Evolutionary conservation across 2,329 filamentous ascomycete genomes (phyloP), one percentile per base, ranked within the genome.

Genomic region (Kalaharituber pfeilii): DNA sequence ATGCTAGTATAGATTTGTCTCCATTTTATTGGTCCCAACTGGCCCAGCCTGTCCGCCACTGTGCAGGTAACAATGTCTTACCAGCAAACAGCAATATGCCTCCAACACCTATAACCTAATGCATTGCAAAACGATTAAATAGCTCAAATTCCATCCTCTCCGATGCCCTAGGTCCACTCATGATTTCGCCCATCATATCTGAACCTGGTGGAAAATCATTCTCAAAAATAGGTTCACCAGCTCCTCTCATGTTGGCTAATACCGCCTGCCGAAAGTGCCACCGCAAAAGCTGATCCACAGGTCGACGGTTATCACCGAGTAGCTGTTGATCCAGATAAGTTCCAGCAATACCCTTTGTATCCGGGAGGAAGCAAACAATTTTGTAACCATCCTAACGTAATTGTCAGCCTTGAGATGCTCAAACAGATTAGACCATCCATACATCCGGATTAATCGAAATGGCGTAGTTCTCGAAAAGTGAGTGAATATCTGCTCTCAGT

Each of bases 161-260:
- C n/a, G 59, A 60, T 53, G 60, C 59, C 30, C 30, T n/a, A n/a
- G 77, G 75, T 75, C 77, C 76, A 77, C 79, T 66, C 68, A 63
- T 56, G 45, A 67, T 66, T 24, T 63, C 55, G 8, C 60, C 62
- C 49, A 68, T n/a, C n/a, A n/a, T n/a, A n/a, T n/a, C n/a, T n/a
- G n/a, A n/a, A n/a, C n/a, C n/a, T n/a, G n/a, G n/a, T 57, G 62
- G 62, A 51, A 64, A 64, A 53, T 64, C 63, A 53, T 51, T 42
- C 45, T 65, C 62, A 29, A n/a, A 62, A 30, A 36, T n/a, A 36
- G 61, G 60, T 49, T 63, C 61, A 27, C 61, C 53, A 49, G 57
- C n/a, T n/a, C n/a, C n/a, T n/a, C n/a, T n/a, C n/a, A n/a, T n/a
- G n/a, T n/a, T n/a, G n/a, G n/a, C n/a, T 55, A 55, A n/a, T 36